Evolutionary conservation across 257 asterid species (phyloP), one percentile per base, ranked within the genome.

Genomic region (Penstemon barbatus): DNA sequence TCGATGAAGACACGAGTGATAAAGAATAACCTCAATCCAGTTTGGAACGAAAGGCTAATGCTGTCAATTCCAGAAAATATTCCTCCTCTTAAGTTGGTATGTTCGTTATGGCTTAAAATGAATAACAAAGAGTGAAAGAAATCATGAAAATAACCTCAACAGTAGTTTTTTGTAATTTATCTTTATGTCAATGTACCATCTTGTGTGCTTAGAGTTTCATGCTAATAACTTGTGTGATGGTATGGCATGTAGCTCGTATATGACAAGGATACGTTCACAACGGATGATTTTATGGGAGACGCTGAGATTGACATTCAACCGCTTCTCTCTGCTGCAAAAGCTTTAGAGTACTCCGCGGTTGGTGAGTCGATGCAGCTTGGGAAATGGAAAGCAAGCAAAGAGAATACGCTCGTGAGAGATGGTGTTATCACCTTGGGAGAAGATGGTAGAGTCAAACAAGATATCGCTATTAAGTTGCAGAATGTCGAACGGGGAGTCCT

Each of bases 241-340:
- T 69, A 65, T 77, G 63, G 60, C 88, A 25, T 25, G 33, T 25
- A 92, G 98, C 75, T 75, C 19, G 98, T 92, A 5, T 92, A 89
- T 42, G 98, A 92, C 71, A 92, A 89, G 79, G 98, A 92, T 73
- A 87, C 88, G 13, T 92, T 92, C 82, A 72, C 90, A 25, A 82
- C 94, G 0, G 98, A 92, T 56, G 98, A 92, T 81, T 92, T 87
- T 63, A 92, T 92, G 98, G 98, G 98, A 44, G 91, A 87, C 25
- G 95, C 97, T 0, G 98, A 89, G 87, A 82, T 92, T 0, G 89
- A 89, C 48, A 89, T 92, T 54, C 87, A 84, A 60, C 96, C 96
- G 4, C 58, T 92, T 25, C 86, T 92, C 57, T 74, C 85, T 36
- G 97, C 96, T 41, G 96, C 97, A 43, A 83, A 72, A 78, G 92